phyloP scores from a whole-genome alignment of 2,329 filamentous ascomycete genomes.

The Aspergillus tubingensis region DNA sequence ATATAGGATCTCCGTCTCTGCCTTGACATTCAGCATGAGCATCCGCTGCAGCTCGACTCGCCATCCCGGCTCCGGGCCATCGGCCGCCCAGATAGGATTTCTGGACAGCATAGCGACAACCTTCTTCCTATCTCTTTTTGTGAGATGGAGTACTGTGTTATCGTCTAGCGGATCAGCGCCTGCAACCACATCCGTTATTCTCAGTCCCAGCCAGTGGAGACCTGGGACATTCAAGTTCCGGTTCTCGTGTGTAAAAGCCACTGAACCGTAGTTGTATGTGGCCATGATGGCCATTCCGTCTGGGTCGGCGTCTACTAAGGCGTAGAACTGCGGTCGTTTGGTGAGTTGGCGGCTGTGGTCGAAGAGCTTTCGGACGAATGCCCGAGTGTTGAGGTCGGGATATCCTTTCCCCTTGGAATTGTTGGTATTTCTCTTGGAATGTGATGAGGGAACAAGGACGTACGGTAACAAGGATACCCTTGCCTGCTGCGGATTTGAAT shows the following conservation, averaged over 20 bases:
- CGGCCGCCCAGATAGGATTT: slow-evolving; percentile 45
- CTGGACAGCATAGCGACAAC: slow-evolving; percentile 55
- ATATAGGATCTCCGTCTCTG: slow-evolving; percentile 61
- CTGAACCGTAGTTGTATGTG: slow-evolving; percentile 64
- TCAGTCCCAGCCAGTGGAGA: slow-evolving; percentile 62
- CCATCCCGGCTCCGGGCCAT: slow-evolving; percentile 49
- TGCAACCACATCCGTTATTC: slow-evolving; percentile 39
- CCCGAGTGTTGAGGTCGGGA: slow-evolving; percentile 60
- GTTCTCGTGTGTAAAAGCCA: slow-evolving; percentile 57
- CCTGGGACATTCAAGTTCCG: slow-evolving; percentile 47
- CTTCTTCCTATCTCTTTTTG: slow-evolving; percentile 56
- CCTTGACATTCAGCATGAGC: slow-evolving; percentile 64
- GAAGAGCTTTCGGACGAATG: slow-evolving; percentile 53
- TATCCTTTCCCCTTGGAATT: slow-evolving; percentile 63
- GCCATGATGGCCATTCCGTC: slow-evolving; percentile 65
- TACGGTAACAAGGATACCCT: slow-evolving; percentile 61
- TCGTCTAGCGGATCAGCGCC: slow-evolving; percentile 29
- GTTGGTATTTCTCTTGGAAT: not conserved
- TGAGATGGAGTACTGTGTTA: slow-evolving; percentile 49
- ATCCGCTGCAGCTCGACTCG: slow-evolving; percentile 59
- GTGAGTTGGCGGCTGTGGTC: slow-evolving; percentile 28
- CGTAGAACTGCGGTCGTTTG: slow-evolving; percentile 49
- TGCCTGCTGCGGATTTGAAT: slow-evolving; percentile 38
- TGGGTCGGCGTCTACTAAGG: slow-evolving; percentile 62
- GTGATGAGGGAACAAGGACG: slow-evolving; percentile 14